Conservation (phyloP, 305 asterid species). For the Solanum hybrid region DNA sequence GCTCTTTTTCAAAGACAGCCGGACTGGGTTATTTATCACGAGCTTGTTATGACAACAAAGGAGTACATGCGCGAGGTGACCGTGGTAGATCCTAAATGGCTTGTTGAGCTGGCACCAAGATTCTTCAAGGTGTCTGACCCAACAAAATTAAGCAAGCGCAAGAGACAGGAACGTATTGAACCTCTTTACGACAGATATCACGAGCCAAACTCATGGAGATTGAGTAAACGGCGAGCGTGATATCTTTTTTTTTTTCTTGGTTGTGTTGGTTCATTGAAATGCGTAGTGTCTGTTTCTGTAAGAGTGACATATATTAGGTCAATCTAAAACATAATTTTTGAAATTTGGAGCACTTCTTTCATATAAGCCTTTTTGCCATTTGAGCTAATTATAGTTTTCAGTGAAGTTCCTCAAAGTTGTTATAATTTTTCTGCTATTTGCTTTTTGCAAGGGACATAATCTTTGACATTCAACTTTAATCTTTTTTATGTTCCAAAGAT, state of each 20-base stretch:
- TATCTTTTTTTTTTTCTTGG: background rate
- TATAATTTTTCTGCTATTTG: background rate
- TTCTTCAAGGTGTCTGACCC: slow-evolving; percentile 80
- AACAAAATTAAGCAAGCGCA: slow-evolving; percentile 85
- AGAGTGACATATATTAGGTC: background rate
- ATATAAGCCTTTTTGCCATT: background rate
- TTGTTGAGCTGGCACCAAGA: slow-evolving; percentile 80
- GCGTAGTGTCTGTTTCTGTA: background rate
- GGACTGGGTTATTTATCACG: slow-evolving; percentile 86
- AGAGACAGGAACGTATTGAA: slow-evolving; percentile 81
- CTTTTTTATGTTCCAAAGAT: background rate
- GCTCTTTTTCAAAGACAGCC: slow-evolving; percentile 83
- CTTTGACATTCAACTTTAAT: background rate
- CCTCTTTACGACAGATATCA: slow-evolving; percentile 84
- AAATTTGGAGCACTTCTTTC: background rate
- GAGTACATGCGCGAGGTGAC: slow-evolving; percentile 88
- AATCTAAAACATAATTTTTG: background rate
- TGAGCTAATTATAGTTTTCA: background rate
- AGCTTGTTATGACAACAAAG: slow-evolving; percentile 80
- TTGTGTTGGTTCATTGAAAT: background rate
- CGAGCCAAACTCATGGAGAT: slow-evolving; percentile 90
- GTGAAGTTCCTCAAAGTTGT: background rate
- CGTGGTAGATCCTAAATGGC: slow-evolving; percentile 82
- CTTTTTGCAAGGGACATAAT: background rate
- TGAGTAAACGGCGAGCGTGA: slow-evolving; percentile 74